A percentile compares a stretch with the other conserved stretches of the same genome.
phyloP scores from a whole-genome alignment of 2,329 filamentous ascomycete genomes.

The Pseudogymnoascus sp. region DNA sequence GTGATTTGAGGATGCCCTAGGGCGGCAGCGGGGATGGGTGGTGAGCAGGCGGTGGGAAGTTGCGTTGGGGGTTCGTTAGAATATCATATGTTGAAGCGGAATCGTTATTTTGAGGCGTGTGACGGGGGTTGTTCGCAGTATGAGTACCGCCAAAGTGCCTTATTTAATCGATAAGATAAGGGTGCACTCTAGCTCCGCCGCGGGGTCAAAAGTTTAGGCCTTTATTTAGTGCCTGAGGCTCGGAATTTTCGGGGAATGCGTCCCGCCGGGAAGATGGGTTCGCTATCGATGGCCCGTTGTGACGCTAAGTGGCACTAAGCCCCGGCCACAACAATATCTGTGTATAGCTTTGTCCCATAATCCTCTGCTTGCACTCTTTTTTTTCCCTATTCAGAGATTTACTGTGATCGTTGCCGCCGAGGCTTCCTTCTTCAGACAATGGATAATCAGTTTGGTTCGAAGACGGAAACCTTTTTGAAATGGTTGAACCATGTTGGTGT shows the following conservation, averaged over 20 bases:
- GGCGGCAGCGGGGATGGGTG: background rate
- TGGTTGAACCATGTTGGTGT: conserved; percentile 49
- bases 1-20: background rate
- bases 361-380: background rate
- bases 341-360: conserved; percentile 6
- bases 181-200: background rate
- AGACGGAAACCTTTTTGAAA: conserved; percentile 43
- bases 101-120: background rate
- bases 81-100: background rate
- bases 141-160: background rate
- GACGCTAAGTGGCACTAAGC: conserved; percentile 8
- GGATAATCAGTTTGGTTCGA: conserved; percentile 18
- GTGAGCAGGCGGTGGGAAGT: background rate
- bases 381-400: background rate
- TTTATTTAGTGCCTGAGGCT: background rate
- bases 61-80: background rate
- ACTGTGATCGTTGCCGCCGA: background rate
- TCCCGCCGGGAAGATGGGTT: conserved; percentile 4
- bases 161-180: conserved; percentile 9
- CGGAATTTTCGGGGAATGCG: background rate
- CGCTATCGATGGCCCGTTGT: conserved; percentile 3
- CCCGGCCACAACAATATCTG: conserved; percentile 5
- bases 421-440: background rate
- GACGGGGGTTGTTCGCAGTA: background rate
- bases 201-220: background rate